Base-by-base conservation (phyloP, 768 basidiomycete species). In the Tricholoma sp. region DNA sequence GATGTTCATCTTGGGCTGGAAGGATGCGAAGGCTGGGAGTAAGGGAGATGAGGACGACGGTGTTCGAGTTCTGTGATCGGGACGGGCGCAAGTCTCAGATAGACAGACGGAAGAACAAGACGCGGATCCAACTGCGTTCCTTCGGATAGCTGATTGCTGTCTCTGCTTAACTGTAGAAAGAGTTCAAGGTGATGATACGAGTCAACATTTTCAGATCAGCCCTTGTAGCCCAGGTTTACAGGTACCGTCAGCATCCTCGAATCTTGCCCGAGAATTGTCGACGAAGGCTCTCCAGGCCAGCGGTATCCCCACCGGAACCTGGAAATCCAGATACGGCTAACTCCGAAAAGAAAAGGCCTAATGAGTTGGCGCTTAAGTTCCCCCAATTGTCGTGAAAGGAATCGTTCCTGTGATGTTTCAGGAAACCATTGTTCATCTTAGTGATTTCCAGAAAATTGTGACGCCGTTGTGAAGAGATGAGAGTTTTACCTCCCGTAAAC, bases 241-340 rank as follows among this genome's bases (percentile, higher is more conserved):
- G 74, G 75, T 71, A 76, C 75, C 69, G 72, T 72, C 70, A 72
- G 67, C 68, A 66, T 66, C 74, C 68, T 77, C 74, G 73, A 79
- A 74, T 72, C 75, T 69, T 72, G 74, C 72, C 72, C 73, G 71
- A 72, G 68, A 72, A 75, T 72, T 72, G 66, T 66, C 65, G 69
- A 68, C 64, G 24, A 2, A 24, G 24, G 24, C 68, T 69, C 68
- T 67, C 67, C 63, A 68, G 64, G 68, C 71, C 73, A 72, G 77
- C 76, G 63, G 68, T 49, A 49, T 49, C 47, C 47, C 63, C 69
- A 66, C 73, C 78, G 76, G 74, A 77, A 75, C 78, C 74, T 72
- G 70, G 73, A 66, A 69, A 76, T 71, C 77, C 74, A 66, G 67
- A 72, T 80, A 74, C 76, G 75, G 78, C 76, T 74, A 80, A 75